Base-by-base conservation (phyloP, 768 basidiomycete genomes). In the Trametes cinnabarina region DNA sequence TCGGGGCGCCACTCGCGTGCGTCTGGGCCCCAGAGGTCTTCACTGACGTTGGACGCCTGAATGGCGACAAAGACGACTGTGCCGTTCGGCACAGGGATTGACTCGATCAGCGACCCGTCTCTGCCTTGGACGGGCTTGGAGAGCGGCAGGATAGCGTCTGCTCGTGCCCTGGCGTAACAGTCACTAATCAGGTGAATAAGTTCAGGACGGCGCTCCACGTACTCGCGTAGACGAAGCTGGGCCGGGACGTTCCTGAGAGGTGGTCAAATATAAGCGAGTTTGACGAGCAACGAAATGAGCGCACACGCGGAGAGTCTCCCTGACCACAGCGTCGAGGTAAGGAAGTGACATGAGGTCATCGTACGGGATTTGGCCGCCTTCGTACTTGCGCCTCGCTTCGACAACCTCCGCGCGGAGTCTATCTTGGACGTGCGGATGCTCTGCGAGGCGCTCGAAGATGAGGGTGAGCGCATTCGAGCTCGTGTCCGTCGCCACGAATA, bases 301-400 rank as follows among this genome's bases (percentile, higher is more conserved):
- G 20, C 83, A 76, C 4, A 85, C 47, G 1, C 86, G 78, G 55
- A 87, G 66, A 0, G 78, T 81, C 69, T 88, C 87, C 3, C 81
- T 77, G 5, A 85, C 76, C 3, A 87, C 79, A 5, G 76, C 77
- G 57, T 89, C 88, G 14, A 92, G 80, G 63, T 86, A 88, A 0
- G 85, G 79, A 4, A 92, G 42, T 0, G 52, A 28, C 39, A 63
- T 51, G 3, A 63, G 26, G 4, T 47, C 47, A 42, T 57, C 59
- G 39, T 61, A 61, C 69, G 68, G 41, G 71, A 72, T 28, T 69
- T 74, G 61, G 12, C 73, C 73, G 26, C 72, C 68, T 1, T 64
- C 40, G 23, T 35, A 12, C 10, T 19, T 25, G 17, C 37, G 11
- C 28, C 48, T 47, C 3, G 46, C 26, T 1, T 22, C 44, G 4